These are phyloP conservation scores for Podospora anserina DNA, from an alignment of 495 filamentous ascomycete species.

Conservation along the genomic window DNA sequence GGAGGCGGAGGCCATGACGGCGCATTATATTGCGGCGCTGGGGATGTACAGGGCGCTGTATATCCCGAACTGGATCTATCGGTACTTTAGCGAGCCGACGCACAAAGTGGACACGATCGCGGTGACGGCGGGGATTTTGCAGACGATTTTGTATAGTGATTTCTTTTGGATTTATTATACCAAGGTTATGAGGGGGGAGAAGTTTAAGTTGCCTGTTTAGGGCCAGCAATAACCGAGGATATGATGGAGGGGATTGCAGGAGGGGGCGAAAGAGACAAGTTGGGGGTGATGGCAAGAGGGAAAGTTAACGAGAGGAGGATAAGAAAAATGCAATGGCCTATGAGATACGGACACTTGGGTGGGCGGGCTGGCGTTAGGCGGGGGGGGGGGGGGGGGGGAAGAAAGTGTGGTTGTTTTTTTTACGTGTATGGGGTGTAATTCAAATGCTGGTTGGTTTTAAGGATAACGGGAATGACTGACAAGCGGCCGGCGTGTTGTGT, in stretches of 20 bases:
- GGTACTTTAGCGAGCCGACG: conserved; percentile 68
- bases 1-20: conserved; percentile 96
- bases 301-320: background rate
- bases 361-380: background rate
- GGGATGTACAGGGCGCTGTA: conserved; percentile 89
- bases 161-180: conserved; percentile 99
- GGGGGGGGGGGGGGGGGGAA: too few species aligned
- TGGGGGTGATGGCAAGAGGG: too few species aligned
- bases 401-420: background rate
- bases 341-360: too few species aligned
- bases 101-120: conserved; percentile 76
- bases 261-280: background rate
- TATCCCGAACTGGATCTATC: conserved; percentile 96
- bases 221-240: background rate
- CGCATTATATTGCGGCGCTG: conserved; percentile 96
- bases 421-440: background rate
- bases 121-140: conserved; percentile 79
- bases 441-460: background rate
- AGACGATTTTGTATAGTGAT: conserved; percentile 94
- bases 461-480: background rate
- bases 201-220: conserved; percentile 82
- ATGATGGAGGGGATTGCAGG: background rate
- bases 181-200: conserved; percentile 85
- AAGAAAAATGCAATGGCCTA: background rate
- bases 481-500: too few species aligned